phyloP scores from a whole-genome alignment of 1,284 basidiomycete species.

The Meira miltonrushii region DNA sequence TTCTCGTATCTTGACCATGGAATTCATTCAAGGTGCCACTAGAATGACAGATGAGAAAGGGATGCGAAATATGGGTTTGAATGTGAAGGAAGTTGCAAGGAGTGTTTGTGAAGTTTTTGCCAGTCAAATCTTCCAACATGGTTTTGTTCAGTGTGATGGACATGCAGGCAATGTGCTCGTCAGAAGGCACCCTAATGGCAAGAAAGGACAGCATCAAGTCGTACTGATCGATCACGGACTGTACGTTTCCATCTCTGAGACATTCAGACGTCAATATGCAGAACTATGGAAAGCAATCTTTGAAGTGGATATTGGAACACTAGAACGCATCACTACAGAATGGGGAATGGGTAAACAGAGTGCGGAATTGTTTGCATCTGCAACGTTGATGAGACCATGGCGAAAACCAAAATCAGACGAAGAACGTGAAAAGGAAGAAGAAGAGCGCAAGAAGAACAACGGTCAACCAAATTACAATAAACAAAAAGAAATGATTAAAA shows the following conservation, averaged over 20 bases:
- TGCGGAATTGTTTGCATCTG: constrained; percentile 39
- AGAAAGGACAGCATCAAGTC: constrained; percentile 35
- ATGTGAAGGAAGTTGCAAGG: constrained; percentile 26
- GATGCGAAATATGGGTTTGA: constrained; percentile 34
- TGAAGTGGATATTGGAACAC: constrained; percentile 30
- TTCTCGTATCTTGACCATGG: constrained; percentile 36
- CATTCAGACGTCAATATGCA: constrained; percentile 39
- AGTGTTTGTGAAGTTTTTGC: constrained; percentile 42
- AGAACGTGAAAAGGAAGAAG: constrained; percentile 23
- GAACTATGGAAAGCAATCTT: constrained; percentile 45
- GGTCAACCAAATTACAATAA: constrained; percentile 4
- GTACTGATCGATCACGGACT: constrained; percentile 46
- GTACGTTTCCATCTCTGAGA: constrained; percentile 36
- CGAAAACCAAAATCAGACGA: constrained; percentile 27
- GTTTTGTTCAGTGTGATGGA: constrained; percentile 42
- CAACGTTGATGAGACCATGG: constrained; percentile 42
- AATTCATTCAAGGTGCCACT: constrained; percentile 34
- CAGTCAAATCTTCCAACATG: constrained; percentile 44
- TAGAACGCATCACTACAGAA: constrained; percentile 29
- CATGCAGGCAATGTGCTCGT: constrained; percentile 42
- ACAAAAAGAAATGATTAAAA: constrained; percentile 26
- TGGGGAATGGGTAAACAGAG: constrained; percentile 43
- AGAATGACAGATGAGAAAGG: constrained; percentile 38
- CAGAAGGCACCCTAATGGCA: constrained; percentile 35
- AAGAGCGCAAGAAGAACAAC: background rate